Evolutionary conservation across 2,329 filamentous ascomycete genomes (phyloP), one percentile per base, ranked within the genome.

Genomic region (Arthrobotrys entomopaga): DNA sequence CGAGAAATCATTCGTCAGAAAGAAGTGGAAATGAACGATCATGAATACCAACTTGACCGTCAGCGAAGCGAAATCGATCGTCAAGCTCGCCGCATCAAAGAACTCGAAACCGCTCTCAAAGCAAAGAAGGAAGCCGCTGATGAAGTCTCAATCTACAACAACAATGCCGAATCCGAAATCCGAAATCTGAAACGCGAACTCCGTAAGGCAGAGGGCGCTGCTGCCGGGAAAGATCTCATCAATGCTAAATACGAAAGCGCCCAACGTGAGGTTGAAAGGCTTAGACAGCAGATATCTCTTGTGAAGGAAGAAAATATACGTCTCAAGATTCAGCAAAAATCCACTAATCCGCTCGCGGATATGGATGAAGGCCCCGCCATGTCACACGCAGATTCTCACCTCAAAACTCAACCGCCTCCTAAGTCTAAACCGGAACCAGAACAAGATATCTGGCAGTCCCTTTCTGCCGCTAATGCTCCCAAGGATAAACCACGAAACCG

Each of bases 21-120:
- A 22, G 69, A 73, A 46, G 69, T 66, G 57, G 69, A 73, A 53
- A 73, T 73, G 61, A 66, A 59, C 40, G 69, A 73, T 26, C 56
- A 73, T 8, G 69, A 73, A 53, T 73, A 73, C 24, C 69, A 73
- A 49, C 26, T 73, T 7, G 69, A 73, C 56, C 69, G 69, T n/a
- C 69, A 73, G 40, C 63, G 69, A 40, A 66, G 56, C 38, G 69
- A 73, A 63, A 73, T 73, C 26, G 69, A 73, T 6, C 61, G 69
- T 16, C 69, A 73, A 19, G 69, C 50, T 24, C 69, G 69, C 34
- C 61, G 69, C 24, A 73, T 73, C 19, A 73, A 73, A 26, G 69
- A 73, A 49, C 69, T 73, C 2, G 69, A 73, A 54, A 42, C 61
- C n/a, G 34, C 69, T 20, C 50, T 73, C 19, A 65, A 73, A 10